Conservation (phyloP, 805 yeast genomes). For the Komagataella populi region DNA sequence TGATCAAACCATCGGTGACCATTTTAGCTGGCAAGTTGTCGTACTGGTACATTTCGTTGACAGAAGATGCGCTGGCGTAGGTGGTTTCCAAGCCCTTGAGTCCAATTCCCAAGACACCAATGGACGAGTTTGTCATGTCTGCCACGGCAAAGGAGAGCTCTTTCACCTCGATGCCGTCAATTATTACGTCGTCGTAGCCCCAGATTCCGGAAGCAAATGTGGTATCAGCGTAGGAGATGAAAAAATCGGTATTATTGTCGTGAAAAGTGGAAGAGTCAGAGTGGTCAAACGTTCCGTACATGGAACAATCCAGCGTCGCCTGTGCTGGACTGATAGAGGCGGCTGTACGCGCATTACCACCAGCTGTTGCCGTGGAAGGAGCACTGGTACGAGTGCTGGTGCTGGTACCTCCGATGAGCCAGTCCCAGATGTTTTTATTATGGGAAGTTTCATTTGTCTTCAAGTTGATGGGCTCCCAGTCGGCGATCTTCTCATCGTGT, state of each 20-base stretch:
- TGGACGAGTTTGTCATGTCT: conserved; percentile 42
- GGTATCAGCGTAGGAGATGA: conserved; percentile 33
- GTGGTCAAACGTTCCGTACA: conserved; percentile 35
- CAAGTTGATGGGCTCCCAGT: neutral
- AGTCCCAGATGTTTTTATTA: neutral
- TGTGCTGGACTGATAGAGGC: neutral
- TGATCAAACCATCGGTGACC: conserved; percentile 41
- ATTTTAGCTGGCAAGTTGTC: conserved; percentile 54
- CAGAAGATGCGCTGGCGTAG: conserved; percentile 14
- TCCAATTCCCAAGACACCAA: conserved; percentile 70
- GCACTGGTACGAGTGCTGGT: neutral
- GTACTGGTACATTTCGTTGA: conserved; percentile 25
- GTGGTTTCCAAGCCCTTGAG: conserved; percentile 58
- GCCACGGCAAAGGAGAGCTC: conserved; percentile 66
- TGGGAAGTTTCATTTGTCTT: neutral
- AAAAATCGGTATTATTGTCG: conserved; percentile 25
- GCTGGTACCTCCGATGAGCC: neutral
- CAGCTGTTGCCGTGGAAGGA: neutral
- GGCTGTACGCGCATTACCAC: neutral
- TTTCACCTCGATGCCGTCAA: conserved; percentile 34
- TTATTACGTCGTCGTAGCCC: conserved; percentile 48
- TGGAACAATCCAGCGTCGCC: conserved; percentile 24
- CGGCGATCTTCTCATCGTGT: neutral
- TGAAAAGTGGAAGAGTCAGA: conserved; percentile 23
- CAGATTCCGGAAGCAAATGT: conserved; percentile 35